Conservation (phyloP, 2,329 filamentous ascomycete species). For the Neurospora sp. region DNA sequence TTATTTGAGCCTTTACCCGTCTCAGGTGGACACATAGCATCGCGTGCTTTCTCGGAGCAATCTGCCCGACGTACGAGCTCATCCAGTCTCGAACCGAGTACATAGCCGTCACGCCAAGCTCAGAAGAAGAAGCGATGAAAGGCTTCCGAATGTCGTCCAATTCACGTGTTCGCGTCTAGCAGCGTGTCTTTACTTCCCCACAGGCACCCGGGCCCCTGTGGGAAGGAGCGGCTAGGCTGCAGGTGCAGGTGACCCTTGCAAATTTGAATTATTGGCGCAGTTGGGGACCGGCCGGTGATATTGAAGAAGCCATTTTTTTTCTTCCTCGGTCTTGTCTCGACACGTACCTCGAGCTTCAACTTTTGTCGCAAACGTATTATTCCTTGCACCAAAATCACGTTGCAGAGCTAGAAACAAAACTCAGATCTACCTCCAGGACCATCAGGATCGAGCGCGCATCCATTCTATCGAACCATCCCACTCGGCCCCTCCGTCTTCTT, state of each 20-base stretch:
- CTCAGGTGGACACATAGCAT: neutral
- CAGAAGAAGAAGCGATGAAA: neutral
- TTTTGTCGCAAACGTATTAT: neutral
- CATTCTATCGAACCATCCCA: neutral
- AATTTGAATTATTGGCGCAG: conserved; percentile 1
- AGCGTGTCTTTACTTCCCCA: conserved; percentile 14
- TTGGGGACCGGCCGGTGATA: neutral
- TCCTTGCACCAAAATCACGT: neutral
- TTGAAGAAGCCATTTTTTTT: neutral
- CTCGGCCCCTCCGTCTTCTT: neutral
- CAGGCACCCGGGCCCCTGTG: conserved; percentile 12
- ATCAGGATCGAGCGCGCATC: neutral
- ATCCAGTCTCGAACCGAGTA: neutral
- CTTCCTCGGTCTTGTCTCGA: neutral
- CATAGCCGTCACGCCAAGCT: neutral
- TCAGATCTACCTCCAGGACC: neutral
- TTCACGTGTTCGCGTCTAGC: conserved; percentile 17
- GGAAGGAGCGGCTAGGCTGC: neutral
- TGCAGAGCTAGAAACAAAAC: neutral
- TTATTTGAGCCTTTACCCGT: neutral
- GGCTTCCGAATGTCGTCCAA: neutral
- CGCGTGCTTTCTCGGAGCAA: neutral
- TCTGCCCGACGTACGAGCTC: neutral
- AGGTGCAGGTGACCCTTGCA: neutral
- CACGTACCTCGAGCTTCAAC: neutral